Base-by-base conservation (phyloP, 106 monocot species). In the Acanthochlamys bracteata region DNA sequence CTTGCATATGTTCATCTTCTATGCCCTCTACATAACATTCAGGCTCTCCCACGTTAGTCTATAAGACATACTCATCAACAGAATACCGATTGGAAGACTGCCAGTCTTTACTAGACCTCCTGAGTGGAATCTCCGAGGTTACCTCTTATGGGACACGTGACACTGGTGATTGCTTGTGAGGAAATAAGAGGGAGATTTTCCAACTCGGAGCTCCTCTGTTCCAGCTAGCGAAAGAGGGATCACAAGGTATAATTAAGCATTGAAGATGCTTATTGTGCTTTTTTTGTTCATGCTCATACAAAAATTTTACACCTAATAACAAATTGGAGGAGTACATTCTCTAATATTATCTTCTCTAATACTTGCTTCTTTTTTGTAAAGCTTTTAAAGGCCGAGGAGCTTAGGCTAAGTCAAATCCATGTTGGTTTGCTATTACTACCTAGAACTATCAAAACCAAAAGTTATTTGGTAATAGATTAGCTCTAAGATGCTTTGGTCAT, bases 161-260 rank as follows among this genome's bases (percentile, higher is more conserved):
- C 1, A 33, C 6, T 33, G 33, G 33, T 33, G 33, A 33, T 6
- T 33, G 33, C 33, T 27, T 16, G 54, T 45, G 13, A 67, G 91
- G 96, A 61, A 98, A 88, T 74, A 91, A 88, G 73, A 80, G 85
- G 71, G 96, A 98, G 83, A 83, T 98, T 23, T 69, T 98, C 76
- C 96, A 98, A 74, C 83, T 98, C 21, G 96, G 96, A 11, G 80
- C 76, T 66, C 96, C 96, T 19, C 70, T 98, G 55, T 98, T 98
- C 79, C 96, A 98, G 33, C 74, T 84, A 67, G 79, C 88, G 16
- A 88, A 64, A 19, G 85, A 86, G 39, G 87, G 86, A 45, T 56
- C 75, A 62, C 33, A 80, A 69, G 69, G 95, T 90, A 84, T 72
- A 39, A 90, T 90, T 73, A 63, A 72, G 57, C 10, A 91, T 85